phyloP scores from a whole-genome alignment of 257 asterid species.

The Sherardia arvensis region DNA sequence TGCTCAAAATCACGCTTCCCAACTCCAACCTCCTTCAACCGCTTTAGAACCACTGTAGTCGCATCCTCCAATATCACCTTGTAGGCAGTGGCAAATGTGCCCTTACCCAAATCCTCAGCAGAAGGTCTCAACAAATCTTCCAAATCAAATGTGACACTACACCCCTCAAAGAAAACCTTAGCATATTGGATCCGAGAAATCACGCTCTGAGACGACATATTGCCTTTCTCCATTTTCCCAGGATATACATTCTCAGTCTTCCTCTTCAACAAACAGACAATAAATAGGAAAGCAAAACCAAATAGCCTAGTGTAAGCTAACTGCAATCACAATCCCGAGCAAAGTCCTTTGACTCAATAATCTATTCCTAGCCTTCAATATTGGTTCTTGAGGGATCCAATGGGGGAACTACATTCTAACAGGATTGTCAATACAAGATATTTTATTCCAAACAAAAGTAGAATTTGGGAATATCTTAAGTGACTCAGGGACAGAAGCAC shows the following conservation, averaged over 20 bases:
- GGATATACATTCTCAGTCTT: slow-evolving; percentile 36
- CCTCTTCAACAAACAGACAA: slow-evolving; percentile 47
- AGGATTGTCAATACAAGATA: slow-evolving; percentile 31
- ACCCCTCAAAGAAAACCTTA: slow-evolving; percentile 78
- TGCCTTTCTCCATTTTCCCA: slow-evolving; percentile 62
- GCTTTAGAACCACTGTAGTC: slow-evolving; percentile 74
- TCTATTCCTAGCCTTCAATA: slow-evolving; percentile 30
- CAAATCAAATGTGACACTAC: slow-evolving; percentile 72
- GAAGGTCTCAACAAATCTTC: slow-evolving; percentile 96
- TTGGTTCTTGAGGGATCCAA: slow-evolving; percentile 40
- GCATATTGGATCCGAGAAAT: slow-evolving; percentile 64
- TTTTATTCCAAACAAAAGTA: slow-evolving; percentile 50
- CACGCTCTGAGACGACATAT: slow-evolving; percentile 68
- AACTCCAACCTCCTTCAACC: slow-evolving; percentile 78
- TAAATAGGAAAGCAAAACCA: slow-evolving; percentile 53
- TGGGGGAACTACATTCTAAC: slow-evolving; percentile 33
- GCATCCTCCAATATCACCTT: slow-evolving; percentile 85
- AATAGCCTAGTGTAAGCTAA: slow-evolving; percentile 55
- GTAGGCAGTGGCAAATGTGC: slow-evolving; percentile 75
- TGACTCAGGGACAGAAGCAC: slow-evolving; percentile 71
- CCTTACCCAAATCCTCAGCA: slow-evolving; percentile 91
- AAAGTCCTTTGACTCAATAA: slow-evolving; percentile 61
- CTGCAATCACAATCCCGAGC: slow-evolving; percentile 62
- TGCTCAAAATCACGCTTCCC: slow-evolving; percentile 92
- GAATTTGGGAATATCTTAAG: slow-evolving; percentile 69